A percentile compares a stretch with the other conserved stretches of the same genome.
Conservation (phyloP, 2,329 filamentous ascomycete genomes). For the Clarireedia sp. region DNA sequence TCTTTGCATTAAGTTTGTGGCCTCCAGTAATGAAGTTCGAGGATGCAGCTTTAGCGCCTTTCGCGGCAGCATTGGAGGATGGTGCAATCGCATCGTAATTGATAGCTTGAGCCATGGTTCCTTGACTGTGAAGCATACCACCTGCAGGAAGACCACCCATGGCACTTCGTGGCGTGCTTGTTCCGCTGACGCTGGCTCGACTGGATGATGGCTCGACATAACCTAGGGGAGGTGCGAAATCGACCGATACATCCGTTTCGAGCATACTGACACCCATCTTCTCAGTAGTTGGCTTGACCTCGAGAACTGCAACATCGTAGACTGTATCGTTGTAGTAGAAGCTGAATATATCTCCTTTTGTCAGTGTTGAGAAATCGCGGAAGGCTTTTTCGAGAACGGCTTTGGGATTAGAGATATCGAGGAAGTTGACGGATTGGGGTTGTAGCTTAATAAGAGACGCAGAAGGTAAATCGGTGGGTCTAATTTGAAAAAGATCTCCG, state of each 20-base stretch:
- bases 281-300: conserved; percentile 78
- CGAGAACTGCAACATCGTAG: conserved; percentile 87
- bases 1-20: conserved; percentile 76
- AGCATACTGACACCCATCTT: conserved; percentile 88
- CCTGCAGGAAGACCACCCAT: conserved; percentile 58
- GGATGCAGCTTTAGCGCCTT: conserved; percentile 53
- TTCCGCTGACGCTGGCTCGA: conserved; percentile 51
- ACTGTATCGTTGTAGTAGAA: conserved; percentile 94
- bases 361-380: conserved; percentile 88
- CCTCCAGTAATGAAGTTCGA: conserved; percentile 77
- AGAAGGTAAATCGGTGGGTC: conserved; percentile 84
- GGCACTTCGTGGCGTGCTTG: conserved; percentile 70
- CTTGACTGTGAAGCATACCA: conserved; percentile 72
- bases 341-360: conserved; percentile 88
- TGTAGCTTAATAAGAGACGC: conserved; percentile 94
- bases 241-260: conserved; percentile 92
- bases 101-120: conserved; percentile 96
- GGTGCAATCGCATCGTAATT: conserved; percentile 91
- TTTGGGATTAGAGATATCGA: conserved; percentile 95
- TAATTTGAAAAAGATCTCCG: conserved; percentile 89
- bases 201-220: conserved; percentile 77
- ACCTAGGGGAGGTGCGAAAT: conserved; percentile 88
- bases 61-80: conserved; percentile 56
- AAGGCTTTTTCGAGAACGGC: conserved; percentile 96
- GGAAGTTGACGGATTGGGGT: conserved; percentile 84